Percentiles rank a stretch among this genome's conserved stretches.
Evolutionary conservation across 2,329 filamentous ascomycete species (phyloP).

Genomic region (Hypoxylon sp.): DNA sequence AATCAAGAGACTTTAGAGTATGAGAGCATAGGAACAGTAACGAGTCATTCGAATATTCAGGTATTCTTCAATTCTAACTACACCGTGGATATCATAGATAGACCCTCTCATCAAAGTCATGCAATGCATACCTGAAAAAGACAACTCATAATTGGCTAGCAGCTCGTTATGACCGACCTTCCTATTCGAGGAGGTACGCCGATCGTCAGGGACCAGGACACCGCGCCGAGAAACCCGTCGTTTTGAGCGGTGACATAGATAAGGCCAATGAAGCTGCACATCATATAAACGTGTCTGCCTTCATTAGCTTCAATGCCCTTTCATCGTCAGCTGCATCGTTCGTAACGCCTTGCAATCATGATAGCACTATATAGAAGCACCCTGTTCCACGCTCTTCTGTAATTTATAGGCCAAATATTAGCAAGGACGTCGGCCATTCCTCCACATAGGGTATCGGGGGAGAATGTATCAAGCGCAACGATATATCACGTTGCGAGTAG

Average conservation of each 20-base stretch:
- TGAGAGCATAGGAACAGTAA: too few species aligned
- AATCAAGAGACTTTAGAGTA: too few species aligned
- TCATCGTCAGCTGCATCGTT: not conserved
- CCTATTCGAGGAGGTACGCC: slow-evolving; percentile 31
- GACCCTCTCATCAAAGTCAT: slow-evolving; percentile 13
- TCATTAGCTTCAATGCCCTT: not conserved
- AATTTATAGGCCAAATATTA: not conserved
- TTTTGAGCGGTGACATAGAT: slow-evolving; percentile 7
- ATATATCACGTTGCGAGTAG: too few species aligned
- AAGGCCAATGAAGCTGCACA: slow-evolving; percentile 30
- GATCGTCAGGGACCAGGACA: slow-evolving; percentile 32
- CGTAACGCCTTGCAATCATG: slow-evolving; percentile 1
- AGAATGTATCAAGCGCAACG: too few species aligned
- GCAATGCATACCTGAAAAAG: slow-evolving; percentile 14
- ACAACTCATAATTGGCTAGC: slow-evolving; percentile 23
- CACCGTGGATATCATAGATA: slow-evolving; percentile 10
- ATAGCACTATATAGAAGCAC: not conserved
- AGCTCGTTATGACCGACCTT: slow-evolving; percentile 26
- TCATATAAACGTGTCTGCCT: slow-evolving; percentile 24
- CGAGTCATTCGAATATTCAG: too few species aligned
- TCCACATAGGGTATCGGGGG: too few species aligned
- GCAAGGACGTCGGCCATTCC: not conserved
- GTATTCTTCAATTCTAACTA: slow-evolving; percentile 16
- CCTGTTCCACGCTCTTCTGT: not conserved
- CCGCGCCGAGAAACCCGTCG: not conserved